A percentile compares a stretch with the other conserved stretches of the same genome.
phyloP scores from a whole-genome alignment of 1,284 basidiomycete genomes.

The Phellopilus nigrolimitatus region DNA sequence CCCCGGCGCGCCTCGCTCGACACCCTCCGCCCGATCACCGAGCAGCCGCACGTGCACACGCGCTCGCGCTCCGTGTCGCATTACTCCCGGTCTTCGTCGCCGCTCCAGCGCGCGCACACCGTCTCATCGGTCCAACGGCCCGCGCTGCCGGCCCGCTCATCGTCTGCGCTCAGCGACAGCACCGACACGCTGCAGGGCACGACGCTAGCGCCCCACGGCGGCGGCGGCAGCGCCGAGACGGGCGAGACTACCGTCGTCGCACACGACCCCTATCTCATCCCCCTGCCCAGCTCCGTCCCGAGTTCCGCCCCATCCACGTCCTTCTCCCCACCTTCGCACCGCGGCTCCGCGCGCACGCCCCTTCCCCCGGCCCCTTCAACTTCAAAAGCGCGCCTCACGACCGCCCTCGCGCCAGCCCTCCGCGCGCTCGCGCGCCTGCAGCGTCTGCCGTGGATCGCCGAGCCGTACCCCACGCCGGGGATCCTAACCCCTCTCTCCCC shows the following conservation, averaged over 20 bases:
- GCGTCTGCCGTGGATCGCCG: constrained; percentile 15
- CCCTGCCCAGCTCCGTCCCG: background rate
- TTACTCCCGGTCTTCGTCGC: background rate
- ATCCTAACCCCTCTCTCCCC: background rate
- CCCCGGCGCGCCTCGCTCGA: background rate
- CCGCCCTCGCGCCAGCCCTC: background rate
- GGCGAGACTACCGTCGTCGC: background rate
- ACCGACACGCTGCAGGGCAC: background rate
- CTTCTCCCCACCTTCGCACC: background rate
- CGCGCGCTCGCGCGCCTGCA: background rate
- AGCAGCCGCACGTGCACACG: background rate
- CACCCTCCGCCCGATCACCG: background rate
- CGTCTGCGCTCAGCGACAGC: background rate
- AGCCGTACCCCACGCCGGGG: constrained; percentile 1
- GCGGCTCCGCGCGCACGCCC: background rate
- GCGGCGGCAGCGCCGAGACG: background rate
- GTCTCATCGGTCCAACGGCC: no score
- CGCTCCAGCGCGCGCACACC: background rate
- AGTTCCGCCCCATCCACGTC: background rate
- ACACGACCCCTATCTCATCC: background rate
- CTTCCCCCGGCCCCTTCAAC: background rate
- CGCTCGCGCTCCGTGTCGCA: background rate
- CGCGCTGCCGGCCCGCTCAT: no score
- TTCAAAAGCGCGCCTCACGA: no score
- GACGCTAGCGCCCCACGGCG: background rate